A percentile compares a stretch with the other conserved stretches of the same genome.
These are phyloP conservation scores for Paraurostyla sp. DNA, from an alignment of 73 alveolate species.

Conservation along the genomic window DNA sequence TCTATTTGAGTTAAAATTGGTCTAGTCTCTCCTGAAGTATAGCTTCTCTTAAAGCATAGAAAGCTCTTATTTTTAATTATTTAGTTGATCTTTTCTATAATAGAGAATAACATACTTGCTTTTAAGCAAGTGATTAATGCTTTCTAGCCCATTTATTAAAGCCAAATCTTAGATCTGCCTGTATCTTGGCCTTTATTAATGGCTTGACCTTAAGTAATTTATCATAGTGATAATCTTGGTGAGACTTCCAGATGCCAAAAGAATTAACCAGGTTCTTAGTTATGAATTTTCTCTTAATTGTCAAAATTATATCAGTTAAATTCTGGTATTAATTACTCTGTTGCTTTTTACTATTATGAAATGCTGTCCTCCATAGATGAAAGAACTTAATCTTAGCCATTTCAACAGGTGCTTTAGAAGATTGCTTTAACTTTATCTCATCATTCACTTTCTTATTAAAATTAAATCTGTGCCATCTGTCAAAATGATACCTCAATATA, in stretches of 20 bases:
- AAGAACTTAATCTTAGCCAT: background rate
- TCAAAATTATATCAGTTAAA: background rate
- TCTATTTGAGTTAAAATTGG: background rate
- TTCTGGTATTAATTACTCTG: background rate
- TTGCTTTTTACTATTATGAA: background rate
- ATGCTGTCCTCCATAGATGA: background rate
- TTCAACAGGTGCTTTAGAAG: background rate
- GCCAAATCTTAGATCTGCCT: background rate
- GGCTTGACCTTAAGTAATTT: background rate
- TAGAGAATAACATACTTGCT: background rate
- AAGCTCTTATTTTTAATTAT: slow-evolving; percentile 3
- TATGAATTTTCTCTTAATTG: background rate
- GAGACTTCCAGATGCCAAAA: slow-evolving; percentile 10
- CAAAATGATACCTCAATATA: too few relatives aligned
- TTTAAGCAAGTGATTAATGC: background rate
- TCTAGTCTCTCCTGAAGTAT: background rate
- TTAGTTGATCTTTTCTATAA: background rate
- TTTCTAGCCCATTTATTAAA: background rate
- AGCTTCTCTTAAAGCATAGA: slow-evolving; percentile 37
- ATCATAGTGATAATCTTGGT: background rate
- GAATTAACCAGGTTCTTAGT: background rate
- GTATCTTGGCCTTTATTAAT: background rate
- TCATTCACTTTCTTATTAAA: background rate
- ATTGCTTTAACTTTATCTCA: background rate
- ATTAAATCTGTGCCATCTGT: background rate